A percentile compares a stretch with the other conserved stretches of the same genome.
Conservation (phyloP, 202 grass and related monocot species). For the Setaria viridis region DNA sequence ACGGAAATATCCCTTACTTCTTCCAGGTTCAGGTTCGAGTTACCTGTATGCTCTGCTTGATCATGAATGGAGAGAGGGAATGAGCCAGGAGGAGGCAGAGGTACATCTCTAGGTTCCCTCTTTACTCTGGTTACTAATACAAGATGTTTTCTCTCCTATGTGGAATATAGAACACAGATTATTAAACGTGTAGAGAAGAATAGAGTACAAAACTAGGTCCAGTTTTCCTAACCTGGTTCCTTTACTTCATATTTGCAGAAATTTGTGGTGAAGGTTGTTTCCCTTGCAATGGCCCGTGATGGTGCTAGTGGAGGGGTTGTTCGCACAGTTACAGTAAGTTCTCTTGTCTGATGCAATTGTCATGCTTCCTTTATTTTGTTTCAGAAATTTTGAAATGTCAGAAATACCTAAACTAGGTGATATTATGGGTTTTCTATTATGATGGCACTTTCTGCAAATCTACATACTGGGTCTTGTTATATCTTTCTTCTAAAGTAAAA, state of each 20-base stretch:
- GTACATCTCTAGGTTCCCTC: conserved; percentile 48
- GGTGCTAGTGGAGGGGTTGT: conserved; percentile 98
- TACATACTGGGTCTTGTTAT: not conserved
- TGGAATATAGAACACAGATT: not conserved
- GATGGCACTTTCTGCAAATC: not conserved
- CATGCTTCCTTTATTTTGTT: not conserved
- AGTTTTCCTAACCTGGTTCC: conserved; percentile 39
- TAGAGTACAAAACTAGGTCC: not conserved
- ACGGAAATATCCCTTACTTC: not conserved
- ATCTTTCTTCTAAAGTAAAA: not conserved
- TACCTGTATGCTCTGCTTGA: conserved; percentile 94
- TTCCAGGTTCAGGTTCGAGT: conserved; percentile 86
- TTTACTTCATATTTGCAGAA: conserved; percentile 59
- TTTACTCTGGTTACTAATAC: not conserved
- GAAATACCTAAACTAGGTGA: not conserved
- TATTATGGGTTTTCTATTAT: not conserved
- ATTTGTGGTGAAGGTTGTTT: conserved; percentile 87
- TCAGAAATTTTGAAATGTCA: not conserved
- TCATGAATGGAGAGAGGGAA: conserved; percentile 94
- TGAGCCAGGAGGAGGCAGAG: conserved; percentile 98
- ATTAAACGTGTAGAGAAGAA: not conserved
- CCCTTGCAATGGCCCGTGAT: conserved; percentile 92
- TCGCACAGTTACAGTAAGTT: conserved; percentile 83
- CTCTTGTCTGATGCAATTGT: conserved; percentile 1
- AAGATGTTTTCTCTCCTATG: not conserved